Evolutionary conservation across 768 basidiomycete genomes (phyloP), one percentile per base, ranked within the genome.

Genomic region (Pulveroboletus sp.): DNA sequence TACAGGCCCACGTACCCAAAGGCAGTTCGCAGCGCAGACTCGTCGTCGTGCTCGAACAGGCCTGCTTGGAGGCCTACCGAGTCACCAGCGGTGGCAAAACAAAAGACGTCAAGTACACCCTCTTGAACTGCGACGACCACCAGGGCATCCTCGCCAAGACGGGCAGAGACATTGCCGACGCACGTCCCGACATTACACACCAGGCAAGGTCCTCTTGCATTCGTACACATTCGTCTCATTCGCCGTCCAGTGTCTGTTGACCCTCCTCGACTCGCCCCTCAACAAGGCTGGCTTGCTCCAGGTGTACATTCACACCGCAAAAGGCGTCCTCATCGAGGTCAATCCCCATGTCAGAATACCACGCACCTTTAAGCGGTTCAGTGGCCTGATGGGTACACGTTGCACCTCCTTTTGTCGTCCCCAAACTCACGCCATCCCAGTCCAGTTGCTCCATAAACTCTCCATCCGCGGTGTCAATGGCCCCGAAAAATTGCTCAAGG

Each of bases 111-210:
- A 97, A 97, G 71, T 98, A 97, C 69, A 94, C 94, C 9, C 73
- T 99, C 50, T 70, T 99, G 57, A 99, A 99, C 70, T 98, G 97
- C 68, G 97, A 98, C 66, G 97, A 98, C 58, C 97, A 97, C 70
- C 97, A 99, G 67, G 95, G 95, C 47, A 97, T 99, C 58, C 76
- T 99, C 53, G 95, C 97, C 5, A 98, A 97, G 70, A 97, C 93
- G 0, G 93, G 94, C 14, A 80, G 95, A 64, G 97, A 99, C 70
- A 98, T 98, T 52, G 97, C 97, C 14, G 94, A 98, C 71, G 97
- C 97, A n/a, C 76, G 97, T 55, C 97, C 97, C 2, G 97, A 98
- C 71, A 98, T 98, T 62, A 98, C 97, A 0, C 97, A 99, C 66
- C 97, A 97, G 81, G 94, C 92, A 50, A n/a, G n/a, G 43, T 78